Conservation (phyloP, 1,284 basidiomycete genomes). For the Hymenochaete sp. region DNA sequence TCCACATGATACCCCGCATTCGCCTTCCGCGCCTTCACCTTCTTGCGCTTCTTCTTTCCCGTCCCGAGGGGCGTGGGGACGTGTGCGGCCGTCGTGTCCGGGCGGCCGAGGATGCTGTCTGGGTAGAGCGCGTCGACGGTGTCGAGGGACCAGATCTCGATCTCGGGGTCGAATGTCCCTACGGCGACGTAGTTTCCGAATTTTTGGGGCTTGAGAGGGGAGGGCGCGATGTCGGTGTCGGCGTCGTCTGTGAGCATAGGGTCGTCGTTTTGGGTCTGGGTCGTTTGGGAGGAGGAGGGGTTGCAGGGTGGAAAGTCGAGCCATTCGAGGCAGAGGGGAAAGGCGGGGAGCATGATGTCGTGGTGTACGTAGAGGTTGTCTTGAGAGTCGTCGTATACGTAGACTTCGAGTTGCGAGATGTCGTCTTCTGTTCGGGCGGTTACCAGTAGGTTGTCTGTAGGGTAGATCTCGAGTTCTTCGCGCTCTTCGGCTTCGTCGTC, state of each 20-base stretch:
- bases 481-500: conserved; percentile 80
- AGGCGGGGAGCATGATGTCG: conserved; percentile 95
- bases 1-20: conserved; percentile 84
- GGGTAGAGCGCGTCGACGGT: conserved; percentile 93
- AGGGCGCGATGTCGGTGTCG: conserved; percentile 23
- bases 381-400: conserved; percentile 87
- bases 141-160: conserved; percentile 98
- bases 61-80: conserved; percentile 70
- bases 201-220: conserved; percentile 32
- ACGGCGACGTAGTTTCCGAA: conserved; percentile 93
- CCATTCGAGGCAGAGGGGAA: conserved; percentile 99
- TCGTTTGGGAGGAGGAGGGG: conserved; percentile 29
- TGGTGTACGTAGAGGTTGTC: conserved; percentile 97
- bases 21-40: conserved; percentile 62
- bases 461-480: conserved; percentile 83
- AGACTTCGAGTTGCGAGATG: conserved; percentile 91
- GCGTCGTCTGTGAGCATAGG: conserved; percentile 12
- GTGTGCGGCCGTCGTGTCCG: conserved; percentile 77
- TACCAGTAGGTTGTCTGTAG: conserved; percentile 89
- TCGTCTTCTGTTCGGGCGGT: conserved; percentile 96
- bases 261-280: conserved; percentile 17
- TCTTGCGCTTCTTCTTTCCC: conserved; percentile 93
- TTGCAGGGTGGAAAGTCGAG: conserved; percentile 82
- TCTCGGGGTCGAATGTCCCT: conserved; percentile 94
- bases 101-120: conserved; percentile 82